Percentiles rank a stretch among this genome's conserved stretches.
Conservation (phyloP, 2,329 filamentous ascomycete species). For the Ophiognomonia clavigignenti-juglandacearum region DNA sequence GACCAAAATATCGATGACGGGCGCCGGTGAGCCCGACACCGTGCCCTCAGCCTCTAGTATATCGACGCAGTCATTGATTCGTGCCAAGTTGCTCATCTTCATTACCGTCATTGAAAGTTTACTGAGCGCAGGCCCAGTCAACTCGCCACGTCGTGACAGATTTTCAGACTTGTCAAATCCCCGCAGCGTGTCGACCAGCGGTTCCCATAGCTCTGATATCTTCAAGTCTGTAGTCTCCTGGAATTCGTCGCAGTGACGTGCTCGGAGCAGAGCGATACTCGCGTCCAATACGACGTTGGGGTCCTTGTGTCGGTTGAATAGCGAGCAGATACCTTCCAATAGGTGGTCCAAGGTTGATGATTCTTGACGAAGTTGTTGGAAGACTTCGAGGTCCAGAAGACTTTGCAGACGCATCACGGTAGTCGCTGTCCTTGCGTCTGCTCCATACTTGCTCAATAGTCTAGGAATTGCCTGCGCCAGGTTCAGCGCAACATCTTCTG, state of each 20-base stretch:
- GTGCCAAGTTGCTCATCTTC: constrained; percentile 76
- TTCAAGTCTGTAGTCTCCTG: constrained; percentile 81
- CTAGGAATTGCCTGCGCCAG: constrained; percentile 76
- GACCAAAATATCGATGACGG: constrained; percentile 64
- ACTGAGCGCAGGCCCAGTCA: constrained; percentile 60
- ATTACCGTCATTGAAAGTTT: constrained; percentile 70
- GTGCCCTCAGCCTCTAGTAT: constrained; percentile 61
- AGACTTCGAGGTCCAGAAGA: constrained; percentile 78
- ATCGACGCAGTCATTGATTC: constrained; percentile 72
- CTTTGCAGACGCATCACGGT: constrained; percentile 82
- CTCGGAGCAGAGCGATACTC: constrained; percentile 75
- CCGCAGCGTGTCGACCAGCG: constrained; percentile 67
- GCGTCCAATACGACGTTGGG: constrained; percentile 81
- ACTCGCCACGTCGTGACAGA: constrained; percentile 64
- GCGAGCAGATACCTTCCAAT: constrained; percentile 86
- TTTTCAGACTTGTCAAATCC: constrained; percentile 67
- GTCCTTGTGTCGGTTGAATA: constrained; percentile 90
- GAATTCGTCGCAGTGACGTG: constrained; percentile 80
- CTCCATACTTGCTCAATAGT: constrained; percentile 88
- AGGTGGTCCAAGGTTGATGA: constrained; percentile 73
- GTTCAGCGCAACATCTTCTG: constrained; percentile 73
- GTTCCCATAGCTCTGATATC: constrained; percentile 80
- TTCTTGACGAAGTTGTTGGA: constrained; percentile 84
- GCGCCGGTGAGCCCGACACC: constrained; percentile 41
- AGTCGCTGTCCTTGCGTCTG: constrained; percentile 80